These are phyloP conservation scores for Crucibulum laeve DNA, from an alignment of 768 basidiomycete species.

Conservation along the genomic window DNA sequence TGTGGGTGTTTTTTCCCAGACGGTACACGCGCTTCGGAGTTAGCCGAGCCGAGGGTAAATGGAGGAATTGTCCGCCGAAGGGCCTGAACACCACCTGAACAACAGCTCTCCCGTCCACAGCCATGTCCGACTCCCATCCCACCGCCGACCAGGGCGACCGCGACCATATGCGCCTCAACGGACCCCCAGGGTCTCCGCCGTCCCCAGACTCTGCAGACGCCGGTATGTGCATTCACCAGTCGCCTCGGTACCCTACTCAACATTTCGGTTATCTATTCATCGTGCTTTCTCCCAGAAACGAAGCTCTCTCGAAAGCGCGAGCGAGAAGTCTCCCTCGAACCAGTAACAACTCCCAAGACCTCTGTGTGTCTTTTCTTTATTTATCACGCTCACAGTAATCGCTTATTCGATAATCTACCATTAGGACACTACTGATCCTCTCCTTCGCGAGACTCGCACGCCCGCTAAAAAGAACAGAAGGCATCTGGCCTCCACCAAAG, in stretches of 20 bases:
- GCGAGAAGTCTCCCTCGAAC: constrained; percentile 75
- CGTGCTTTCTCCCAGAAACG: constrained; percentile 26
- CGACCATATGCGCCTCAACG: constrained; percentile 3
- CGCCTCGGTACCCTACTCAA: constrained; percentile 3
- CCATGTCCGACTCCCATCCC: constrained; percentile 18
- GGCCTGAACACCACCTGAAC: no score
- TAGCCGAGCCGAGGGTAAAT: constrained; percentile 18
- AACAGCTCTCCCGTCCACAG: constrained; percentile 17
- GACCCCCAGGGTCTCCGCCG: constrained; percentile 36
- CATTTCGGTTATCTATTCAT: constrained; percentile 13
- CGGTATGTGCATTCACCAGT: constrained; percentile 30
- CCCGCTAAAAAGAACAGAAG: constrained; percentile 77
- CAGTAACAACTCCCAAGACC: constrained; percentile 45
- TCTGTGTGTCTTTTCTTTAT: constrained; percentile 16
- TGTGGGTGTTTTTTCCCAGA: not conserved
- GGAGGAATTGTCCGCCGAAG: constrained; percentile 11
- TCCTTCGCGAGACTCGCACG: constrained; percentile 40
- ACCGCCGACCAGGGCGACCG: constrained; percentile 1
- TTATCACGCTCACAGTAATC: not conserved
- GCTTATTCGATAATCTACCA: constrained; percentile 5
- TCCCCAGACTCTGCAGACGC: constrained; percentile 40
- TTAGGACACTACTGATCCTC: constrained; percentile 39
- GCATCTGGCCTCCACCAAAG: constrained; percentile 55
- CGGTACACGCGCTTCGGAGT: constrained; percentile 4
- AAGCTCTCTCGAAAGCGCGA: constrained; percentile 68